Base-by-base conservation (phyloP, 164 flowering plant genomes). In the Nelumbo lutea region DNA sequence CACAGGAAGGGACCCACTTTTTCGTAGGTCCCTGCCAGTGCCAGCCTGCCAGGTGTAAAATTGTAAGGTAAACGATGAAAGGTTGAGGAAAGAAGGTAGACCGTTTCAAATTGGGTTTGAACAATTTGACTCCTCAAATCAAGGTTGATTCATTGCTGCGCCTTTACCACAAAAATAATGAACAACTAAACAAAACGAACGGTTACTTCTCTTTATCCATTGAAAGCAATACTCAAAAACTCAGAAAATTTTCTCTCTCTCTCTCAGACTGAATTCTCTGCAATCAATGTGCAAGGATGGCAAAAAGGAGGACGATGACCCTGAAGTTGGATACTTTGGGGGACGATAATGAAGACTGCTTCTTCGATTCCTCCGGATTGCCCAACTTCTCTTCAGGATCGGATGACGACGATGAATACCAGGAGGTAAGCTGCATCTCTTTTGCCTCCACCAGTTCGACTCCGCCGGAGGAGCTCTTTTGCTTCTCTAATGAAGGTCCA, bases 281-380 rank as follows among this genome's bases (percentile, higher is more conserved):
- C 39, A 27, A 38, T 59, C 14, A 51, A 67, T 70, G 71, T n/a
- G 57, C 73, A 14, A 61, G 67, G 65, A 81, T 79, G 84, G 68
- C 61, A 76, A 44, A 75, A 69, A 79, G 83, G 67, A 85, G 80
- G 42, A 70, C 40, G 50, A 62, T 87, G 70, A 83, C 85, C 48
- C 83, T 90, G 88, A 81, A 78, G 40, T 87, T 87, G 88, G 90
- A 80, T 42, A 85, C 75, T 10, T 75, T 88, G 43, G 82, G 77
- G 47, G 88, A 82, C 27, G 27, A 27, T 27, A 92, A 88, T 3
- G 89, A 85, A 39, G 89, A 85, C 50, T 72, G 50, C 0, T 91
- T 91, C 85, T 86, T 87, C 59, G 97, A 93, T 67, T 74, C 96
- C 6, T 41, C 9, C 82, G 96, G 2, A 61, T 85, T 27, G 88